Conservation (phyloP, 495 filamentous ascomycete genomes). For the Jackrogersella multiformis region DNA sequence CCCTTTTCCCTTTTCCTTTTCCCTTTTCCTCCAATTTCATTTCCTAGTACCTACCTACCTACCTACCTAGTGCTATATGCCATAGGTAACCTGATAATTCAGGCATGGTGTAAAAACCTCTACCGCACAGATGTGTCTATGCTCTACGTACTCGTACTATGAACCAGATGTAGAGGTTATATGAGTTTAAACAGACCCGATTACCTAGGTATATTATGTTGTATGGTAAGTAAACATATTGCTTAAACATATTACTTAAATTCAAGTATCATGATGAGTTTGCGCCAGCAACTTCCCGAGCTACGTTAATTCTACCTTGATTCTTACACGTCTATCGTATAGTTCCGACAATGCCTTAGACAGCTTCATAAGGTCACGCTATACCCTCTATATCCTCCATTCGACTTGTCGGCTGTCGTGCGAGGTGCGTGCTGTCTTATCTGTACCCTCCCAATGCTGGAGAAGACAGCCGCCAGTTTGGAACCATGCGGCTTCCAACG, state of each 20-base stretch:
- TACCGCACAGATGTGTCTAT: neutral
- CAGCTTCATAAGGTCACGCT: neutral
- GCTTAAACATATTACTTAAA: neutral
- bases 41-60: too few relatives aligned
- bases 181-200: too few relatives aligned
- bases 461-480: constrained; percentile 80
- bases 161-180: too few relatives aligned
- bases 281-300: neutral
- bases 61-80: neutral
- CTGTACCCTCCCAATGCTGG: constrained; percentile 71
- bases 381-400: neutral
- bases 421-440: neutral
- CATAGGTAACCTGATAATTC: neutral
- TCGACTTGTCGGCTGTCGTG: constrained; percentile 7
- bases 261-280: too few relatives aligned
- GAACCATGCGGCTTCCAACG: constrained; percentile 76
- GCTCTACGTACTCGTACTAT: too few relatives aligned
- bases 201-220: too few relatives aligned
- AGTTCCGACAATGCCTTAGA: constrained; percentile 26
- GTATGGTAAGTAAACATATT: constrained; percentile 7
- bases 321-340: neutral
- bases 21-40: too few relatives aligned
- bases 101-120: neutral
- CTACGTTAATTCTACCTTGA: neutral
- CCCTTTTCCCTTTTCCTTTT: too few relatives aligned